phyloP scores from a whole-genome alignment of 805 yeast genomes.

The Wickerhamomyces hampshirensis region DNA sequence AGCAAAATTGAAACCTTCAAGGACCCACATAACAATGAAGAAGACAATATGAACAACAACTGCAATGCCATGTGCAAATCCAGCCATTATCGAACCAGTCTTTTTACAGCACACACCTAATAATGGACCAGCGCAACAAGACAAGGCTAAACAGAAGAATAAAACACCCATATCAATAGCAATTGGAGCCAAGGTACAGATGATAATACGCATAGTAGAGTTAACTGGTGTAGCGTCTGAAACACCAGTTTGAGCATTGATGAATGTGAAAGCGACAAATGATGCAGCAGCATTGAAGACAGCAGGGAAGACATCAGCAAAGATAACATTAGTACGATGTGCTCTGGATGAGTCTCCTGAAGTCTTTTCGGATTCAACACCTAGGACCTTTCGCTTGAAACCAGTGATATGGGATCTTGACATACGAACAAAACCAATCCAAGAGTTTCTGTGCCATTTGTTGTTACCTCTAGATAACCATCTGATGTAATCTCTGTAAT shows the following conservation, averaged over 20 bases:
- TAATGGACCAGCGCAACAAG: slow-evolving; percentile 97
- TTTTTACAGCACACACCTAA: slow-evolving; percentile 93
- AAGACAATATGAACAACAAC: slow-evolving; percentile 82
- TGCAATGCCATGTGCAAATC: slow-evolving; percentile 91
- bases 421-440: slow-evolving; percentile 81
- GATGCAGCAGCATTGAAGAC: slow-evolving; percentile 72
- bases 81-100: slow-evolving; percentile 94
- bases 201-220: slow-evolving; percentile 64
- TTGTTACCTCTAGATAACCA: slow-evolving; percentile 91
- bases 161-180: slow-evolving; percentile 84
- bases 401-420: slow-evolving; percentile 84
- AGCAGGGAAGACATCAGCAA: slow-evolving; percentile 71
- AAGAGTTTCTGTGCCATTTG: slow-evolving; percentile 82
- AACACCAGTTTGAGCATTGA: slow-evolving; percentile 86
- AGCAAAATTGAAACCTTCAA: slow-evolving; percentile 87
- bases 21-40: slow-evolving; percentile 95
- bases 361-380: slow-evolving; percentile 74
- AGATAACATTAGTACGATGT: slow-evolving; percentile 65
- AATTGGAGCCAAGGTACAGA: slow-evolving; percentile 88
- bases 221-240: slow-evolving; percentile 48
- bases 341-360: slow-evolving; percentile 85
- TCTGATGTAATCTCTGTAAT: slow-evolving; percentile 88
- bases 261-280: slow-evolving; percentile 73
- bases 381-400: slow-evolving; percentile 68
- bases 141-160: slow-evolving; percentile 68